Evolutionary conservation across 495 filamentous ascomycete species (phyloP).

Genomic region (Tuber brumale): DNA sequence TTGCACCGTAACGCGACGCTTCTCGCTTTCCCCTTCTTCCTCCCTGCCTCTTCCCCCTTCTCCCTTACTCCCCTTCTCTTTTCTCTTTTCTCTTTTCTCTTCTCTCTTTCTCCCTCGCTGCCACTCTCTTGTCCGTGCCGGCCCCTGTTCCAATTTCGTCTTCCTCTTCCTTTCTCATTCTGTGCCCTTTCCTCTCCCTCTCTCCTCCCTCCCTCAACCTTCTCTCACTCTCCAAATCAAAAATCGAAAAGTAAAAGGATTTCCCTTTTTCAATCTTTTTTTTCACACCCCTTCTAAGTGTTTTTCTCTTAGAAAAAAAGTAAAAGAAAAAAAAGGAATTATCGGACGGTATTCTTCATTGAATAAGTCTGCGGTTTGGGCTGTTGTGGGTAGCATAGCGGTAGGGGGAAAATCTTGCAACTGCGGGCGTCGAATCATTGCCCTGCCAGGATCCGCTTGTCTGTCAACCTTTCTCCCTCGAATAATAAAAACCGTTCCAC

Average conservation of each 20-base stretch:
- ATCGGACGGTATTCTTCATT: conserved; percentile 17
- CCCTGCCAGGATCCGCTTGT: conserved; percentile 16
- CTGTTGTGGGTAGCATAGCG: conserved; percentile 7
- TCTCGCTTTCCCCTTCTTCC: neutral
- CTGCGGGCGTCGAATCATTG: conserved; percentile 32
- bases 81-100: neutral
- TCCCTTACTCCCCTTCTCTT: too few species aligned
- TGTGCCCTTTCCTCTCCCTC: conserved; percentile 12
- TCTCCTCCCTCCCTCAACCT: conserved; percentile 2
- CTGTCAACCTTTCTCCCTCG: neutral
- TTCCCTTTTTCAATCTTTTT: neutral
- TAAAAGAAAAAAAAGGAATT: neutral
- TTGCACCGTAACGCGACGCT: conserved; percentile 1
- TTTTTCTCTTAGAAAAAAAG: neutral
- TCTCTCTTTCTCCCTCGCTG: conserved; percentile 7
- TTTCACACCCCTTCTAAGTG: neutral
- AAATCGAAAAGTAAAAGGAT: conserved; percentile 8
- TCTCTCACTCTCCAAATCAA: conserved; percentile 10
- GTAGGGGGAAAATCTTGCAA: conserved; percentile 22
- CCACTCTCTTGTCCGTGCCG: neutral
- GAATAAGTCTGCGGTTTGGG: conserved; percentile 4
- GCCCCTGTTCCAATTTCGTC: conserved; percentile 1
- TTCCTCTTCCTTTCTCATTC: conserved; percentile 8
- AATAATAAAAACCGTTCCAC: conserved; percentile 7
- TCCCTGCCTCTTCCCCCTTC: conserved; percentile 13